Evolutionary conservation across 768 basidiomycete genomes (phyloP).

Genomic region (Xerocomus potaroensis): DNA sequence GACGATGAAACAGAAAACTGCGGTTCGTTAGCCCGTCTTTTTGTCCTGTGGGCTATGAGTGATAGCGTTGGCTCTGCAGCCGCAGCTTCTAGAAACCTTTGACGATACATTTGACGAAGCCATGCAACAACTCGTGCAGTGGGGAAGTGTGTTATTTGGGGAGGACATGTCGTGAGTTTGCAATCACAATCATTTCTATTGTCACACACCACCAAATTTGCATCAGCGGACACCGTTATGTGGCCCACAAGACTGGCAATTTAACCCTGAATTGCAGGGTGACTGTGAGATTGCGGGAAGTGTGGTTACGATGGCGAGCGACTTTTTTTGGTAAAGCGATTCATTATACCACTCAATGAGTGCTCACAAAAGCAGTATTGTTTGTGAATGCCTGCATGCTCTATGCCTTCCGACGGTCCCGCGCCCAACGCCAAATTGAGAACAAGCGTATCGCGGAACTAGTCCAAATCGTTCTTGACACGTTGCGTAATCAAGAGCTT

Average conservation of each 20-base stretch:
- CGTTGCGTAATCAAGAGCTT: slow-evolving; percentile 77
- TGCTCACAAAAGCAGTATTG: slow-evolving; percentile 28
- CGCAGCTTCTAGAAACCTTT: slow-evolving; percentile 52
- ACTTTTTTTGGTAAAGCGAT: slow-evolving; percentile 52
- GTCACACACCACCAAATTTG: slow-evolving; percentile 15
- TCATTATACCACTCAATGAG: slow-evolving; percentile 4
- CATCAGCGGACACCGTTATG: slow-evolving; percentile 63
- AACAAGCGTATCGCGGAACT: slow-evolving; percentile 63
- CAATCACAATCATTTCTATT: slow-evolving; percentile 24
- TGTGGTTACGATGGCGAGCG: slow-evolving; percentile 65
- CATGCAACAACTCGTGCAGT: slow-evolving; percentile 68
- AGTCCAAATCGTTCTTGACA: slow-evolving; percentile 75
- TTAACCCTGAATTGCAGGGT: slow-evolving; percentile 64
- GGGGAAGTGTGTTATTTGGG: slow-evolving; percentile 67
- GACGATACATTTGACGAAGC: slow-evolving; percentile 77
- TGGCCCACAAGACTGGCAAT: slow-evolving; percentile 67
- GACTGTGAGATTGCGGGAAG: slow-evolving; percentile 59
- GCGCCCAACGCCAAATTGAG: slow-evolving; percentile 53
- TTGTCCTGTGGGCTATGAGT: slow-evolving; percentile 10
- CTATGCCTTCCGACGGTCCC: slow-evolving; percentile 25
- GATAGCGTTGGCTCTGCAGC: slow-evolving; percentile 36
- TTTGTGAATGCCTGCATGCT: slow-evolving; percentile 13
- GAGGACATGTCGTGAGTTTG: slow-evolving; percentile 59
- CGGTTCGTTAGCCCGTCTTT: slow-evolving; percentile 38
- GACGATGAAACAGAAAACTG: slow-evolving; percentile 51